Evolutionary conservation across 106 monocot species (phyloP), one percentile per base, ranked within the genome.

Genomic region (Platanthera guangdongensis): DNA sequence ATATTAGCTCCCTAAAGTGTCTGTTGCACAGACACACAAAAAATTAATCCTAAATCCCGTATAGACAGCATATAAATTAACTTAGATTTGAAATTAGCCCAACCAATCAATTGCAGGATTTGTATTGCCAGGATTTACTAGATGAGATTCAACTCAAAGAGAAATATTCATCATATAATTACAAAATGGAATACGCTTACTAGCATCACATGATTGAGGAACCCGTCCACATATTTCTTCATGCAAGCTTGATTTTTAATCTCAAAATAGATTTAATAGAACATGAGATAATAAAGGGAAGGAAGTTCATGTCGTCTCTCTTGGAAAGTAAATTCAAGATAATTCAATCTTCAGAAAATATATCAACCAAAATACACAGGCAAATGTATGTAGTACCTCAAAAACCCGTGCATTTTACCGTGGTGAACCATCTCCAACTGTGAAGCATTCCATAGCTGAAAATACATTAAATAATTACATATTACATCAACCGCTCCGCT

Each of bases 361-460:
- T 4, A 70, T 70, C 59, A 50, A 48, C 2, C 15, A n/a, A 57
- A 30, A 22, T 22, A 51, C 8, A 53, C 10, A 12, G 6, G 1
- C 12, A 25, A 47, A 63, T 25, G 65, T 50, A 57, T 74, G 77
- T 89, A 65, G 21, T 82, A 85, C 99, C 99, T 81, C 93, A 99
- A 92, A 81, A 99, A 99, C 18, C 99, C 99, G 78, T 99, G 99
- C 99, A 99, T 99, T 82, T 99, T 99, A 54, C 94, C 99, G 81
- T 82, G 72, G 74, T 88, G 88, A 51, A 99, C 94, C 99, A 99
- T 92, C 84, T 99, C 94, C 77, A 94, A 28, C 78, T 99, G 99
- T 72, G 92, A 89, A 59, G 99, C 99, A 94, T 99, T 99, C 99
- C 99, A 99, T 19, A 99, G 85, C 99, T 99, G 72, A 72, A 72